Evolutionary conservation across 2,329 filamentous ascomycete genomes (phyloP), one percentile per base, ranked within the genome.

Genomic region (Grosmannia serpens): DNA sequence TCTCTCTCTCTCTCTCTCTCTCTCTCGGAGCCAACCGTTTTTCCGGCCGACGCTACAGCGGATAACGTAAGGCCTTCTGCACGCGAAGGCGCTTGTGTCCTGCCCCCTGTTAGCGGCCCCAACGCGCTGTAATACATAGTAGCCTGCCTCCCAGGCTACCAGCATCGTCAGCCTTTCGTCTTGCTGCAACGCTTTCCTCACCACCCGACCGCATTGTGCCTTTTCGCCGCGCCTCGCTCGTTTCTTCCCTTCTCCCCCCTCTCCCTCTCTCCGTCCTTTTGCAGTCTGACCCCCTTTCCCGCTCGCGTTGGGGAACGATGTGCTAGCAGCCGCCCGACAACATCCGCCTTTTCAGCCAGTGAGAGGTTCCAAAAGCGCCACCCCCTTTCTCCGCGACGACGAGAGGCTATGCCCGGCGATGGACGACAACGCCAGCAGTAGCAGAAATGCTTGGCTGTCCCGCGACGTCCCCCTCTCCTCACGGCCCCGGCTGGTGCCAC

Each of bases 361-460:
- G 5, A 27, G 27, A 41, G 33, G 31, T 53, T 31, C 33, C n/a
- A 24, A 20, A 51, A 11, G 22, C 22, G 22, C 10, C 9, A 41
- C 35, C 31, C 54, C 31, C 33, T 29, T 49, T 27, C 55, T 31
- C 15, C 24, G 3, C 52, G 20, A 22, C 33, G n/a, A n/a, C 6
- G n/a, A 24, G 22, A 24, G 41, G 53, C 26, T 15, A 55, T 55
- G 53, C 11, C 17, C 26, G 53, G 46, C 26, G 20, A 55, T 55
- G 53, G 53, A 55, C 41, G 50, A 26, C 24, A 33, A n/a, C 22
- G 47, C 41, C 35, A 59, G 57, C 56, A 56, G 56, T 31, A 31
- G 60, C 41, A 27, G 29, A 10, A 53, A 22, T 26, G 44, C 24
- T 13, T 41, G 26, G 41, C 20, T 13, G 26, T 27, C 38, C 20